Percentiles rank a stretch among this genome's conserved stretches.
phyloP scores from a whole-genome alignment of 495 filamentous ascomycete species.

The Tirmania nivea region DNA sequence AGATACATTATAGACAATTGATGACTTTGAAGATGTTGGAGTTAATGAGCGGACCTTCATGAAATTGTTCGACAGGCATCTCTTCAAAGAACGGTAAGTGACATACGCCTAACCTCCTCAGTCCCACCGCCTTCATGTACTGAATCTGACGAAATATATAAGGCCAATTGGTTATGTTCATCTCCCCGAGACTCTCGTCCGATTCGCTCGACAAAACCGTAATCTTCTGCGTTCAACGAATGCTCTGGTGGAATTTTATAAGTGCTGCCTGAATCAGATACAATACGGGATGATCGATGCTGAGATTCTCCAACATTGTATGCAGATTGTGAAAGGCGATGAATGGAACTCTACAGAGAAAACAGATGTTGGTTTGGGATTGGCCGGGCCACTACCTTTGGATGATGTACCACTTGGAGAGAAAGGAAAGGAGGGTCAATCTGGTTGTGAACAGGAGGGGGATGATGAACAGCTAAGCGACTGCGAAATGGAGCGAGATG shows the following conservation, averaged over 20 bases:
- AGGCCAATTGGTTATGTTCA: conserved; percentile 14
- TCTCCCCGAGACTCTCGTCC: conserved; percentile 12
- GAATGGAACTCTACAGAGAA: conserved; percentile 13
- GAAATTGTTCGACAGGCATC: conserved; percentile 17
- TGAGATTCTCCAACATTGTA: conserved; percentile 11
- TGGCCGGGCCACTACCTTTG: conserved; percentile 9
- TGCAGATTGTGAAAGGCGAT: conserved; percentile 14
- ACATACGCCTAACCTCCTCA: background rate
- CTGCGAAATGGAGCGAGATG: conserved; percentile 10
- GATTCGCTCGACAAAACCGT: conserved; percentile 10
- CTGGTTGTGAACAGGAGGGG: background rate
- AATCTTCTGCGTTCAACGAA: conserved; percentile 7
- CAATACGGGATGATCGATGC: conserved; percentile 15
- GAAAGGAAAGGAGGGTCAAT: background rate
- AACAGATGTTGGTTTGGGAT: conserved; percentile 8
- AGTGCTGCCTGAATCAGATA: conserved; percentile 15
- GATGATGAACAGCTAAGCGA: background rate
- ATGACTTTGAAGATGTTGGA: conserved; percentile 18
- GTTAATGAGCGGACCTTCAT: conserved; percentile 14
- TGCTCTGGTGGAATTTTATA: conserved; percentile 17
- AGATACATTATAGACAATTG: conserved; percentile 8
- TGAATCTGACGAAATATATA: background rate
- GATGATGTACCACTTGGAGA: conserved; percentile 1
- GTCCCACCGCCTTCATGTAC: background rate
- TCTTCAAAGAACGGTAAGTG: conserved; percentile 15